These are phyloP conservation scores for Macrolepiota albuminosa DNA, from an alignment of 768 basidiomycete species.

Conservation along the genomic window DNA sequence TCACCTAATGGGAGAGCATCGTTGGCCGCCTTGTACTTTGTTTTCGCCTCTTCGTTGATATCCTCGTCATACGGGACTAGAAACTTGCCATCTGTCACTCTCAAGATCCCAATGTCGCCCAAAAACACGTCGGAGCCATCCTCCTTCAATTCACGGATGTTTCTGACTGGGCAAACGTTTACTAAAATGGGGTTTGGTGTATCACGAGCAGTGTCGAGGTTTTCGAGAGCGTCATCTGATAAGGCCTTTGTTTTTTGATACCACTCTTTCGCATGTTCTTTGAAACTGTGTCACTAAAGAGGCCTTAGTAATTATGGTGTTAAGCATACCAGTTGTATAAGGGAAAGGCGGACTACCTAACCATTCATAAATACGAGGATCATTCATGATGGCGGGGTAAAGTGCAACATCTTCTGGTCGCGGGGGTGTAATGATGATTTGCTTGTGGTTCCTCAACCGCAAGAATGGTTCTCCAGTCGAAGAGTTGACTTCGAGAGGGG, in stretches of 20 bases:
- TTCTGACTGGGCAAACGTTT: conserved; percentile 42
- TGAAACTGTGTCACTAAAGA: neutral
- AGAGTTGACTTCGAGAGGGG: conserved; percentile 30
- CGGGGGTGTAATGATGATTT: conserved; percentile 59
- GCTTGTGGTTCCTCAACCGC: conserved; percentile 41
- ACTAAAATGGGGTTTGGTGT: conserved; percentile 27
- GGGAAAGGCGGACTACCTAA: conserved; percentile 49
- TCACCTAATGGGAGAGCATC: conserved; percentile 38
- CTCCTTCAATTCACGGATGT: conserved; percentile 48
- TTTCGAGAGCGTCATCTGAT: conserved; percentile 26
- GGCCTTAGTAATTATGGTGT: neutral
- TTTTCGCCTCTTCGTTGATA: conserved; percentile 33
- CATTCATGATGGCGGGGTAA: conserved; percentile 41
- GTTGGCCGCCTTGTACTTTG: conserved; percentile 35
- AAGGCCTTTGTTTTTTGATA: conserved; percentile 20
- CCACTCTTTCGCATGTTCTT: conserved; percentile 33
- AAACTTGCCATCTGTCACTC: conserved; percentile 23
- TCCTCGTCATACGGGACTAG: conserved; percentile 10
- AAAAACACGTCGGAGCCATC: conserved; percentile 54
- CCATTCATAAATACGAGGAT: conserved; percentile 40
- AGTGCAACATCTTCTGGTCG: conserved; percentile 27
- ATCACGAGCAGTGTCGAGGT: conserved; percentile 24
- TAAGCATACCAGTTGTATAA: conserved; percentile 34
- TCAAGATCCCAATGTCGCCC: conserved; percentile 39
- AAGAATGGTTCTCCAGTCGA: conserved; percentile 41